phyloP scores from a whole-genome alignment of 371 early-diverging fungal genomes.

The Rhizoclosmatium hyalinum region DNA sequence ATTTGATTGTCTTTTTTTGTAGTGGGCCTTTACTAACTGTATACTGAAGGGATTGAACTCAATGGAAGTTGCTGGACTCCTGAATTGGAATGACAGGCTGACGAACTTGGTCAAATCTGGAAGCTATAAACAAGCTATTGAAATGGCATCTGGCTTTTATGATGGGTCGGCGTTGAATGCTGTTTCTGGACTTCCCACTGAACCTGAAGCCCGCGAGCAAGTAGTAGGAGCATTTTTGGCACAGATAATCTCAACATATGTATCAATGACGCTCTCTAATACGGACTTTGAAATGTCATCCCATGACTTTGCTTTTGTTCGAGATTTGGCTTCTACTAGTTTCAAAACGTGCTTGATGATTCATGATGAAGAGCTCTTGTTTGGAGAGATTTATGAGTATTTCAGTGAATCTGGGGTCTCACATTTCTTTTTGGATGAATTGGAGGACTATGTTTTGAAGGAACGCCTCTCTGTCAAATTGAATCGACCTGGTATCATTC shows the following conservation, averaged over 20 bases:
- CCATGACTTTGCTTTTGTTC: conserved; percentile 48
- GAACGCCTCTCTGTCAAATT: conserved; percentile 67
- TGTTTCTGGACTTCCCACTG: conserved; percentile 72
- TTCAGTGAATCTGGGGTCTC: conserved; percentile 67
- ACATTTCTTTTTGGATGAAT: conserved; percentile 68
- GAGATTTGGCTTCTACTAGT: conserved; percentile 65
- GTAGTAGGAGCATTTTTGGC: conserved; percentile 71
- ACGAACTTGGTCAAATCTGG: conserved; percentile 74
- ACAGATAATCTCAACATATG: conserved; percentile 71
- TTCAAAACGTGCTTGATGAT: conserved; percentile 75
- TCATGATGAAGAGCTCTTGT: conserved; percentile 71
- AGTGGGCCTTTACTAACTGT: not conserved
- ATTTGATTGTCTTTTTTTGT: not conserved
- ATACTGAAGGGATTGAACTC: conserved; percentile 62
- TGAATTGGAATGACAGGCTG: conserved; percentile 81
- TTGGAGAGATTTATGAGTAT: conserved; percentile 75
- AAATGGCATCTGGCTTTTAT: conserved; percentile 67
- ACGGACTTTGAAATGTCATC: conserved; percentile 25
- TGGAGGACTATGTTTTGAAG: conserved; percentile 71
- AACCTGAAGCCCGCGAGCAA: conserved; percentile 62
- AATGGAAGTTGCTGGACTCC: conserved; percentile 68
- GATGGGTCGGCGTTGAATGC: conserved; percentile 62
- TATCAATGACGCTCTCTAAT: conserved; percentile 70
- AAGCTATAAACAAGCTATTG: conserved; percentile 74
- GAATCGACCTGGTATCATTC: conserved; percentile 68